Percentiles rank a stretch among this genome's conserved stretches.
Conservation (phyloP, 371 early-diverging fungal species). For the Mucor piriformis region DNA sequence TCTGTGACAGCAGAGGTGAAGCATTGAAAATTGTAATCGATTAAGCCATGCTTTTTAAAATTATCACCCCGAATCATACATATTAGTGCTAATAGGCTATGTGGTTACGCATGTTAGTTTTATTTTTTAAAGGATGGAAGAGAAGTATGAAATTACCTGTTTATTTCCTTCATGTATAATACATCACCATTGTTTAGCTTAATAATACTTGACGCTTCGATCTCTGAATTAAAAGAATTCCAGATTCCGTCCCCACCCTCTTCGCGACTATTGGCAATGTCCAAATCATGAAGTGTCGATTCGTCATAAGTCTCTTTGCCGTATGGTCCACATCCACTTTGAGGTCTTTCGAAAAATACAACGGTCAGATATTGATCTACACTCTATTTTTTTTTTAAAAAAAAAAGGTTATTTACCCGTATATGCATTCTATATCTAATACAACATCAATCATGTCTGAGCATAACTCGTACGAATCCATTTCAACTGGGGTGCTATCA, state of each 20-base stretch:
- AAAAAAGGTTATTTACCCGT: conserved; percentile 69
- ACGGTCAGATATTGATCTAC: too few species aligned
- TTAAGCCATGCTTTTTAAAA: conserved; percentile 82
- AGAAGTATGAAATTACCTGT: too few species aligned
- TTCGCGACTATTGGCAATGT: background rate
- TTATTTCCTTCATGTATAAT: conserved; percentile 79
- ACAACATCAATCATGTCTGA: conserved; percentile 93
- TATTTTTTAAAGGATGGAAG: too few species aligned
- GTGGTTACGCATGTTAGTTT: background rate
- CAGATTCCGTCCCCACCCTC: background rate
- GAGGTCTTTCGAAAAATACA: conserved; percentile 6
- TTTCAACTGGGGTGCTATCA: conserved; percentile 90
- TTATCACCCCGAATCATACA: conserved; percentile 82
- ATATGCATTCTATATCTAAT: conserved; percentile 80
- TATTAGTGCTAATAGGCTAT: conserved; percentile 75
- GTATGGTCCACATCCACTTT: conserved; percentile 14
- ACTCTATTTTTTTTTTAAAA: too few species aligned
- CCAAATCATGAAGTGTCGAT: conserved; percentile 1
- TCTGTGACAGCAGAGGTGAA: conserved; percentile 70
- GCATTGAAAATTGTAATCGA: conserved; percentile 85
- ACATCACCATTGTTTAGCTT: conserved; percentile 80
- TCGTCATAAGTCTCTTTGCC: conserved; percentile 7
- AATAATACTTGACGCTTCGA: conserved; percentile 59
- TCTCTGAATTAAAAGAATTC: conserved; percentile 2
- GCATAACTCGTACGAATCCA: conserved; percentile 90